These are phyloP conservation scores for Cytospora paraplurivora DNA, from an alignment of 2,329 filamentous ascomycete species.

Conservation along the genomic window DNA sequence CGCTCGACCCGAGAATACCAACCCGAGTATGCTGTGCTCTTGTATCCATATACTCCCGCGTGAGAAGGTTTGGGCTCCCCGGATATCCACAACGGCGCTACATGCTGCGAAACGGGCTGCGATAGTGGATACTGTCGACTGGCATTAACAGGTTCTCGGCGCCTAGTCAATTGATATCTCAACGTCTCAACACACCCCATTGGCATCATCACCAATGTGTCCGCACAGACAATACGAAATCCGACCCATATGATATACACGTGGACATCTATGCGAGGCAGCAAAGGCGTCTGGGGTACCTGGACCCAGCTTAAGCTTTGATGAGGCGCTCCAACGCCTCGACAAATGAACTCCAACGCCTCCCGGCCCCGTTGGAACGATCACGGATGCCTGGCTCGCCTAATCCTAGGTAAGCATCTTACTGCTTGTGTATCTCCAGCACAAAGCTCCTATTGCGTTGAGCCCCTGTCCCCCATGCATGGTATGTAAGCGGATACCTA, in stretches of 20 bases:
- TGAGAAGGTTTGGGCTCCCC: background rate
- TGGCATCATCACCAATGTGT: background rate
- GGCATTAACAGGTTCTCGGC: conserved; percentile 8
- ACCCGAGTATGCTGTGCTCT: conserved; percentile 6
- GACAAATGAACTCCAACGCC: background rate
- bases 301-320: background rate
- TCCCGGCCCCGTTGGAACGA: background rate
- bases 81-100: conserved; percentile 1
- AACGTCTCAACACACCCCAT: conserved; percentile 9
- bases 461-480: background rate
- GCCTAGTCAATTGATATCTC: background rate
- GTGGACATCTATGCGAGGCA: background rate
- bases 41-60: background rate
- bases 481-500: background rate
- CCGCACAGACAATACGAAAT: conserved; percentile 1
- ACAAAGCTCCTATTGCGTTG: background rate
- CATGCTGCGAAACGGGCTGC: background rate
- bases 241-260: background rate
- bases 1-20: conserved; percentile 3
- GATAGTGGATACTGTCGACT: conserved; percentile 9
- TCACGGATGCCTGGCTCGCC: background rate
- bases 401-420: background rate
- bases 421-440: background rate
- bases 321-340: background rate
- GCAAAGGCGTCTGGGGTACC: background rate